A percentile compares a stretch with the other conserved stretches of the same genome.
Conservation (phyloP, 2,329 filamentous ascomycete species). For the Sporothrix humicola region DNA sequence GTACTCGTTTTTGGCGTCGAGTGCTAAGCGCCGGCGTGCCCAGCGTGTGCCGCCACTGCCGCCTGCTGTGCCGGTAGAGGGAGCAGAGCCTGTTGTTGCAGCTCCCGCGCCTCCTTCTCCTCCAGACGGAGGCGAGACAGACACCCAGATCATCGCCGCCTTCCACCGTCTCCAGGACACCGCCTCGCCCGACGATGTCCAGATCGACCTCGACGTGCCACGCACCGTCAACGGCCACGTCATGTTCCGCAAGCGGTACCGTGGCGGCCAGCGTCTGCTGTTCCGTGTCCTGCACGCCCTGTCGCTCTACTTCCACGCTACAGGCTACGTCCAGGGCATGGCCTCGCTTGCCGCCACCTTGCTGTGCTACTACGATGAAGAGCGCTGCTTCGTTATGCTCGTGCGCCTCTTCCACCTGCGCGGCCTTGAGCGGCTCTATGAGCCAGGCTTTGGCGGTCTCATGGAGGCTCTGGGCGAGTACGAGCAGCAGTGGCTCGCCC, state of each 20-base stretch:
- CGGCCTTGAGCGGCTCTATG: constrained; percentile 83
- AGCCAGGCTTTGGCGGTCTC: constrained; percentile 80
- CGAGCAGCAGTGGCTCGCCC: constrained; percentile 78
- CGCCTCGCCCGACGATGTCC: constrained; percentile 86
- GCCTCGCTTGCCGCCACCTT: constrained; percentile 89
- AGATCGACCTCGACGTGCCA: constrained; percentile 97
- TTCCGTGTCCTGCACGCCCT: constrained; percentile 93
- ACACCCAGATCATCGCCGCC: constrained; percentile 71
- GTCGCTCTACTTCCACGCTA: constrained; percentile 87
- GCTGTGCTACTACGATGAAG: constrained; percentile 96
- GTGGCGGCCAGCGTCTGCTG: constrained; percentile 86
- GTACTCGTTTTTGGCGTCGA: constrained; percentile 87
- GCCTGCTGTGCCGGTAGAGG: background rate
- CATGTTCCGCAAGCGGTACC: constrained; percentile 93
- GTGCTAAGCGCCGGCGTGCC: constrained; percentile 59
- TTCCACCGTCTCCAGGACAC: constrained; percentile 76
- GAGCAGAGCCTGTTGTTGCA: background rate
- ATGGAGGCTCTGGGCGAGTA: constrained; percentile 88
- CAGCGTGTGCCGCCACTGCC: constrained; percentile 24
- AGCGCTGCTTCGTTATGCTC: constrained; percentile 92
- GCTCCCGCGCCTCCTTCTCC: background rate
- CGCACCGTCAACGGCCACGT: constrained; percentile 94
- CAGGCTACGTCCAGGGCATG: constrained; percentile 98
- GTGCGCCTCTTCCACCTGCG: constrained; percentile 92
- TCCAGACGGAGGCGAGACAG: constrained; percentile 62